A percentile compares a stretch with the other conserved stretches of the same genome.
Conservation (phyloP, 2,329 filamentous ascomycete species). For the Grosmannia serpens region DNA sequence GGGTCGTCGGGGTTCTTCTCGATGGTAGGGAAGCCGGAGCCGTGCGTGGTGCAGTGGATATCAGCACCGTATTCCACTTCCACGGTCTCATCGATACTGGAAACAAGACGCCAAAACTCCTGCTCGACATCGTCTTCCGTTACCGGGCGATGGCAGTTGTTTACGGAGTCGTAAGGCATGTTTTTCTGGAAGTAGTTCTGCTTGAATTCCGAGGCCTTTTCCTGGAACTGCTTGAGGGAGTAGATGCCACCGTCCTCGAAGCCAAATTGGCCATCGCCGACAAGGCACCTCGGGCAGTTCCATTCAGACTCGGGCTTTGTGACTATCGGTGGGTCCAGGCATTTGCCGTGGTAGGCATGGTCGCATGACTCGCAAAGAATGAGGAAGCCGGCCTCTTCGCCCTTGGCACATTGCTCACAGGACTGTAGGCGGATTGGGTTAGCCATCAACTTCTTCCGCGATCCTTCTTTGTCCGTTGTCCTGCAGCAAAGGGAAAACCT, state of each 20-base stretch:
- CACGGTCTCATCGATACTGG: slow-evolving; percentile 87
- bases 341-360: slow-evolving; percentile 72
- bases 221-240: slow-evolving; percentile 89
- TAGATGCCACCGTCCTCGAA: slow-evolving; percentile 96
- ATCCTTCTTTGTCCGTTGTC: not conserved
- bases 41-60: slow-evolving; percentile 95
- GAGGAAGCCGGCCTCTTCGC: slow-evolving; percentile 59
- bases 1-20: slow-evolving; percentile 80
- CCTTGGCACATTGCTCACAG: slow-evolving; percentile 78
- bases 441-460: not conserved
- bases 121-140: slow-evolving; percentile 92
- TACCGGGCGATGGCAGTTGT: slow-evolving; percentile 69
- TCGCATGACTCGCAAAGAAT: slow-evolving; percentile 88
- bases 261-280: slow-evolving; percentile 91
- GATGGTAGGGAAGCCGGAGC: slow-evolving; percentile 89
- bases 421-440: slow-evolving; percentile 34
- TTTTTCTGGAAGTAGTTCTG: slow-evolving; percentile 85
- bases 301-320: slow-evolving; percentile 74
- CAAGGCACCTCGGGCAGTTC: slow-evolving; percentile 91
- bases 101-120: slow-evolving; percentile 93
- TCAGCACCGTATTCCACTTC: slow-evolving; percentile 98
- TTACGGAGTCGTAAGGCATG: slow-evolving; percentile 75
- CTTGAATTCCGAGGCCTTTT: slow-evolving; percentile 92
- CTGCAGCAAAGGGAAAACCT: slow-evolving; percentile 3
- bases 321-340: slow-evolving; percentile 76